Conservation (phyloP, 345 rosid genomes). For the Syzygium jambos region DNA sequence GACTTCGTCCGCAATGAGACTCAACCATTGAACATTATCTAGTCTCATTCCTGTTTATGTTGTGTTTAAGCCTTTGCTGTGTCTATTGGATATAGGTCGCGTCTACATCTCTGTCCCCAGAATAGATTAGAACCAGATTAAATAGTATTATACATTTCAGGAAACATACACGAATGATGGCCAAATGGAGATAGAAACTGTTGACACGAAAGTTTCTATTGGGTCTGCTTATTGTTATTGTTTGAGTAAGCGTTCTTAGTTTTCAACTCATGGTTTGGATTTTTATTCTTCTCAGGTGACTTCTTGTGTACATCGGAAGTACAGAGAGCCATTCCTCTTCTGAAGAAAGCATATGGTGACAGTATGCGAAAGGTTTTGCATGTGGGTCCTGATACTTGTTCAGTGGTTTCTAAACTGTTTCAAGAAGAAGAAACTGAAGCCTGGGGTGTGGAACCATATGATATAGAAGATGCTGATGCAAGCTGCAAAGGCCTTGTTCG, state of each 20-base stretch:
- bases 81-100: not conserved
- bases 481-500: conserved; percentile 74
- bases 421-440: conserved; percentile 92
- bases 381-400: conserved; percentile 92
- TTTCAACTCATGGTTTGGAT: not conserved
- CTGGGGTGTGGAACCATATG: conserved; percentile 99
- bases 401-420: conserved; percentile 68
- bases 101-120: not conserved
- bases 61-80: not conserved
- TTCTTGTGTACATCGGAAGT: conserved; percentile 76
- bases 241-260: not conserved
- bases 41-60: not conserved
- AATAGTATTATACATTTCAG: not conserved
- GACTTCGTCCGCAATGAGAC: not conserved
- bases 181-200: not conserved
- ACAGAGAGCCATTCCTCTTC: conserved; percentile 67
- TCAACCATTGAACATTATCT: not conserved
- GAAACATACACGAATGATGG: not conserved
- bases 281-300: conserved; percentile 35
- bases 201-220: not conserved
- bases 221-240: not conserved
- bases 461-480: conserved; percentile 81
- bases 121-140: not conserved
- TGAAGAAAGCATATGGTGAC: conserved; percentile 85
- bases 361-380: conserved; percentile 90